Percentiles rank a stretch among this genome's conserved stretches.
Conservation (phyloP, 371 early-diverging fungal genomes). For the Enteropsectra breve region DNA sequence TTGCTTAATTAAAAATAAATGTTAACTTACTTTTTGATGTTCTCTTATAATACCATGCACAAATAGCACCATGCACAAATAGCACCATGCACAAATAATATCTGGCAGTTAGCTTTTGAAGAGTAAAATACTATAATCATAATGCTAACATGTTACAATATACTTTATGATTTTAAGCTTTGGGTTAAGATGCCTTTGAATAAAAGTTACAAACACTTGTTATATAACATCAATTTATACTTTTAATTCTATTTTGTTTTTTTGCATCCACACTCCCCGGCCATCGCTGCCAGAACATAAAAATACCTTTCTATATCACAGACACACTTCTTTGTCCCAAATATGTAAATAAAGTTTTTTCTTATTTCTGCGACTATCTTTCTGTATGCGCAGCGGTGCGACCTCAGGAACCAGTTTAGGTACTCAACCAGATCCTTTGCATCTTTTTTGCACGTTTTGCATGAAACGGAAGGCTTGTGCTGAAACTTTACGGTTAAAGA, state of each 20-base stretch:
- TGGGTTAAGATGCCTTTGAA: no score
- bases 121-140: no score
- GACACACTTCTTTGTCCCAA: neutral
- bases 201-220: no score
- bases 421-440: neutral
- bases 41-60: no score
- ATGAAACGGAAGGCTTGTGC: neutral
- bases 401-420: neutral
- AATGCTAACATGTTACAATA: no score
- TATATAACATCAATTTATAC: neutral
- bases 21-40: no score
- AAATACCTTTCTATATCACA: neutral
- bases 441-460: neutral
- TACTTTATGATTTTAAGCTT: no score
- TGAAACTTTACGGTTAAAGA: neutral
- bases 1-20: no score
- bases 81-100: no score
- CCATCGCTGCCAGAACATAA: neutral
- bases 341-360: neutral
- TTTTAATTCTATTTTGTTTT: neutral
- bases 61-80: no score
- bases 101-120: no score
- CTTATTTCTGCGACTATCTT: neutral
- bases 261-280: no score
- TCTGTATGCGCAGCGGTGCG: neutral